These are phyloP conservation scores for Aspergillus asperescens DNA, from an alignment of 495 filamentous ascomycete species.

Conservation along the genomic window DNA sequence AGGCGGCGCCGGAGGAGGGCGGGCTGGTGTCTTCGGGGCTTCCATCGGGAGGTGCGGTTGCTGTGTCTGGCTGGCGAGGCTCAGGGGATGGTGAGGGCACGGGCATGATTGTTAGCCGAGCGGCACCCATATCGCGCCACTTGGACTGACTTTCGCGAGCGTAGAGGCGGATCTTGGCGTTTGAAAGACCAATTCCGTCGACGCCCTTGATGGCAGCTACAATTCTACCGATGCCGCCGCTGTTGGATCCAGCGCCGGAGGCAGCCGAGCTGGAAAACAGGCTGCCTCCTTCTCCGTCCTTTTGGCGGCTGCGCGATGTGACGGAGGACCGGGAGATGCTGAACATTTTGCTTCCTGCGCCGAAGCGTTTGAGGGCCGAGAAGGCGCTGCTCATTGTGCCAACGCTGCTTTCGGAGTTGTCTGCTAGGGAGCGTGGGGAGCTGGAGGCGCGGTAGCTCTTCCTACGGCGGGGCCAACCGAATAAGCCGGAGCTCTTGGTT, in stretches of 20 bases:
- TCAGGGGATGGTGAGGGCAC: slow-evolving; percentile 44
- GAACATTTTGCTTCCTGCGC: slow-evolving; percentile 58
- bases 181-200: slow-evolving; percentile 58
- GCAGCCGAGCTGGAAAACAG: slow-evolving; percentile 56
- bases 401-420: slow-evolving; percentile 54
- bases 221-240: slow-evolving; percentile 52
- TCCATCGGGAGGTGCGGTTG: slow-evolving; percentile 15
- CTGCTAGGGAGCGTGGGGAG: slow-evolving; percentile 47
- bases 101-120: slow-evolving; percentile 73
- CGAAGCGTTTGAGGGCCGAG: slow-evolving; percentile 70
- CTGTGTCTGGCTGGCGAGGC: slow-evolving; percentile 36
- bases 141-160: slow-evolving; percentile 66
- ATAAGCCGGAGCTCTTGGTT: slow-evolving; percentile 32
- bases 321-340: slow-evolving; percentile 68
- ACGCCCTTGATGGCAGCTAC: slow-evolving; percentile 48
- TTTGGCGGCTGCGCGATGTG: slow-evolving; percentile 47
- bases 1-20: slow-evolving; percentile 32
- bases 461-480: slow-evolving; percentile 46
- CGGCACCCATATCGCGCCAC: slow-evolving; percentile 88
- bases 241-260: slow-evolving; percentile 30
- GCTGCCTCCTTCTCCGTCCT: slow-evolving; percentile 47
- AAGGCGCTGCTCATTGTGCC: slow-evolving; percentile 59
- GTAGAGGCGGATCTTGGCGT: slow-evolving; percentile 79
- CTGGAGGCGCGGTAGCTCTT: slow-evolving; percentile 56
- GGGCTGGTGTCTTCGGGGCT: slow-evolving; percentile 18